Evolutionary conservation across 768 basidiomycete species (phyloP), one percentile per base, ranked within the genome.

Genomic region (Dendrothele bispora): DNA sequence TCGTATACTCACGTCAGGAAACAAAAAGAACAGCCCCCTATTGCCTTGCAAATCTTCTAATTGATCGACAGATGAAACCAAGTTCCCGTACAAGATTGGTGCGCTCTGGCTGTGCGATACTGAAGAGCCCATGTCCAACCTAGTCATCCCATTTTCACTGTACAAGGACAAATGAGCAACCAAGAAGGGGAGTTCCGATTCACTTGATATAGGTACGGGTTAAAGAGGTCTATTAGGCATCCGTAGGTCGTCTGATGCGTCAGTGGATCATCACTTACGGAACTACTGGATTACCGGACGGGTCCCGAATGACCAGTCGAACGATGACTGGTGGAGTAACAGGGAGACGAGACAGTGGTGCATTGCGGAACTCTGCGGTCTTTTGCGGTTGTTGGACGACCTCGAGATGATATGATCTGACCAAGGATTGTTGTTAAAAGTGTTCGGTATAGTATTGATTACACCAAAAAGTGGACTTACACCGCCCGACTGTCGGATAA

Each of bases 1-100:
- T 15, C 90, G 80, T 48, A 95, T 82, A 62, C 90, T 91, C 57
- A 91, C 90, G 65, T 97, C 93, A 6, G 93, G 86, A 59, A 95
- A 97, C 45, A 93, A 68, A 58, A 97, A 94, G 65, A 88, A 94
- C 37, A 90, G 71, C n/a, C 92, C 88, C 57, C 76, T 73, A 41
- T 85, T 82, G 48, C 90, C 90, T 62, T 88, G 82, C 30, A 88
- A 74, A 63, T 95, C 89, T 52, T 86, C 81, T 58, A 93, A 71
- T 41, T 84, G 79, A 38, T 94, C 84, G 5, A 91, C 79, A 1
- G 88, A 85, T 14, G 92, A 84, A 22, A 95, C 90, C 24, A 95
- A 72, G 52, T 86, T 90, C 39, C 93, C 93, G 61, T 94, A 91
- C 24, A 95, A 72, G 53, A 89, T 70, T 42, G 79, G 77, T 22